Evolutionary conservation across 176 grass and related monocot species (phyloP).

Genomic region (Oryza glaberrima): DNA sequence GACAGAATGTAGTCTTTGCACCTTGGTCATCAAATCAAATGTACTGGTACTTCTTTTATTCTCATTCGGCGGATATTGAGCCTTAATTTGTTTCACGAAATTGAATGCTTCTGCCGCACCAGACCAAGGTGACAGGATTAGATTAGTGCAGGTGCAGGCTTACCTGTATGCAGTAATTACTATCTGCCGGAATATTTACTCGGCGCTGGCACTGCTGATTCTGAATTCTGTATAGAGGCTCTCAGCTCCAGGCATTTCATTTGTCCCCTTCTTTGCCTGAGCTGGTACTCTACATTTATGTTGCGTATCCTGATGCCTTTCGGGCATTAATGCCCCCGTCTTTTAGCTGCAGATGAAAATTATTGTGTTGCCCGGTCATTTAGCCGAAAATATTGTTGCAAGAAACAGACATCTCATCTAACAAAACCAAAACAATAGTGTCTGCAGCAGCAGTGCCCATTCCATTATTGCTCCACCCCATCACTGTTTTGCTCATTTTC

Average conservation of each 20-base stretch:
- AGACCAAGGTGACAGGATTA: constrained; percentile 23
- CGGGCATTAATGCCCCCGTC: constrained; percentile 19
- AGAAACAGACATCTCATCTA: constrained; percentile 50
- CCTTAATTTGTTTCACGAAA: constrained; percentile 1
- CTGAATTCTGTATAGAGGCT: constrained; percentile 18
- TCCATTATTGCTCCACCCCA: constrained; percentile 7
- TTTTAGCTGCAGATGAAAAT: constrained; percentile 21
- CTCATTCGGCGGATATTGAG: background rate
- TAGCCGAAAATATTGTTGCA: background rate
- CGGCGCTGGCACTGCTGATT: background rate
- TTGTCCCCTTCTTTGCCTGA: constrained; percentile 33
- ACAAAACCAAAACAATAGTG: constrained; percentile 15
- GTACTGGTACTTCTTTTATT: background rate
- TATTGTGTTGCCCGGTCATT: constrained; percentile 33
- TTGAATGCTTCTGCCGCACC: background rate
- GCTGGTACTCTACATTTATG: background rate
- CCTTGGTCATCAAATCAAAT: background rate
- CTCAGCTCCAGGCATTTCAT: constrained; percentile 36
- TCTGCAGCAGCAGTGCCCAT: background rate
- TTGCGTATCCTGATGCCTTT: constrained; percentile 12
- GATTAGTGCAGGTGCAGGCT: constrained; percentile 10
- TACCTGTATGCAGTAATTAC: constrained; percentile 13
- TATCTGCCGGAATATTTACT: constrained; percentile 38
- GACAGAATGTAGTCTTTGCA: constrained; percentile 31
- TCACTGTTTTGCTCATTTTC: background rate